Evolutionary conservation across 2,329 filamentous ascomycete genomes (phyloP).

Genomic region (Claviceps quebecensis): DNA sequence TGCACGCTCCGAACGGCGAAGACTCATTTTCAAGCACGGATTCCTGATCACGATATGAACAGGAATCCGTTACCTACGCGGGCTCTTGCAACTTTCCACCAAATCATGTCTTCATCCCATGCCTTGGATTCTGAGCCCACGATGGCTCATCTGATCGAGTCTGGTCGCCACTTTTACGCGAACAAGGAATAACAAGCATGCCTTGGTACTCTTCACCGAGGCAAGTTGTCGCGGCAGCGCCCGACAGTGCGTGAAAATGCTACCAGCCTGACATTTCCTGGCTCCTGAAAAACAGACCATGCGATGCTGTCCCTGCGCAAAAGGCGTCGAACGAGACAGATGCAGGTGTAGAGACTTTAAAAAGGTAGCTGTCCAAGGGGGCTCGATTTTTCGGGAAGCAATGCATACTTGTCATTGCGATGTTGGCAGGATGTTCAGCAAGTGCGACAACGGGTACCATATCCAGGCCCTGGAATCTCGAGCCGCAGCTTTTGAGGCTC

Average conservation of each 20-base stretch:
- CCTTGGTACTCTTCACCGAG: conserved; percentile 23
- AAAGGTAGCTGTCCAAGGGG: conserved; percentile 16
- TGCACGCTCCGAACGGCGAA: too few species aligned
- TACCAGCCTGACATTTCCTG: background rate
- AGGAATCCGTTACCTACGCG: too few species aligned
- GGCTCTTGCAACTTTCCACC: too few species aligned
- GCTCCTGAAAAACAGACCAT: conserved; percentile 16
- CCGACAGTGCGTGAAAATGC: background rate
- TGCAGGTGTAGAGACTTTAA: conserved; percentile 16
- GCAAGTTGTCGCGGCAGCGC: conserved; percentile 10
- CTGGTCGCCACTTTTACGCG: conserved; percentile 20
- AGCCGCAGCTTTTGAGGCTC: conserved; percentile 26
- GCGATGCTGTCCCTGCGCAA: conserved; percentile 21
- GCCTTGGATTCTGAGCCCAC: too few species aligned
- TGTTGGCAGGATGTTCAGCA: conserved; percentile 23
- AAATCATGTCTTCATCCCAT: too few species aligned
- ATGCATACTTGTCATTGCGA: conserved; percentile 25
- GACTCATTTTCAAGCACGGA: too few species aligned
- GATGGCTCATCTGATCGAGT: conserved; percentile 3
- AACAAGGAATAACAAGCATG: conserved; percentile 20
- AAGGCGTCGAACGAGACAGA: conserved; percentile 18
- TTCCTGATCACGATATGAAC: too few species aligned
- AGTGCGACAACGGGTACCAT: conserved; percentile 24
- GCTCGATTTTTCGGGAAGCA: conserved; percentile 27
- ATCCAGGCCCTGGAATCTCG: conserved; percentile 28